Base-by-base conservation (phyloP, 1,284 basidiomycete species). In the Termitomyces sp. region DNA sequence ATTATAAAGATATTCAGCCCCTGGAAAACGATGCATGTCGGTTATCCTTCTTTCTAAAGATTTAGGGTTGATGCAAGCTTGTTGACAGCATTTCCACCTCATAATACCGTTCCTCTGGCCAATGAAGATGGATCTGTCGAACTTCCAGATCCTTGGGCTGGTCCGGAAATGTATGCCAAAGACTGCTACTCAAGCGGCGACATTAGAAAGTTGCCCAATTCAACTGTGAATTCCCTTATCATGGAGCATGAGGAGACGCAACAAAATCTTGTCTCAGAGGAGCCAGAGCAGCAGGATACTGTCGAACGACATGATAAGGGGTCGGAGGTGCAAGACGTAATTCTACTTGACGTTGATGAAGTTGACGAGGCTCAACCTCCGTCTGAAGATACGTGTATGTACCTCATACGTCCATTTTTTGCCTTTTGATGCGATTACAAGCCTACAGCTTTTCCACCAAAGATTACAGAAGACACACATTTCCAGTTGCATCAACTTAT, bases 121-220 rank as follows among this genome's bases (percentile, higher is more conserved):
- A 38, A 58, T 39, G 31, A 40, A 21, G 48, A 49, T 11, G 43
- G 34, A 13, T 54, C 53, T 16, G 53, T 74, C 3, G 73, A 75
- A 6, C 62, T 82, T 6, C 63, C 61, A 10, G 78, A 83, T 62
- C 75, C 74, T 14, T 82, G 80, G 80, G 65, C 61, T 24, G 76
- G 75, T 11, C 75, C 79, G 1, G 68, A 66, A 34, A 73, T 66
- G 2, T 81, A 73, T 58, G 79, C 80, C 0, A 76, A 83, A 64
- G 79, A 81, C 61, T 81, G 72, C 49, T 73, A 73, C 54, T 64
- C 72, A 18, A 70, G 70, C 19, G 73, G 73, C 2, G 70, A 73
- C 44, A 50, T 66, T 26, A 52, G 53, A 35, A 49, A 43, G 5
- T 52, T 54, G 18, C 55, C 61, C 19, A 53, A 62, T 31, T 55